phyloP scores from a whole-genome alignment of 257 asterid genomes.

The Solanum medicagineum region DNA sequence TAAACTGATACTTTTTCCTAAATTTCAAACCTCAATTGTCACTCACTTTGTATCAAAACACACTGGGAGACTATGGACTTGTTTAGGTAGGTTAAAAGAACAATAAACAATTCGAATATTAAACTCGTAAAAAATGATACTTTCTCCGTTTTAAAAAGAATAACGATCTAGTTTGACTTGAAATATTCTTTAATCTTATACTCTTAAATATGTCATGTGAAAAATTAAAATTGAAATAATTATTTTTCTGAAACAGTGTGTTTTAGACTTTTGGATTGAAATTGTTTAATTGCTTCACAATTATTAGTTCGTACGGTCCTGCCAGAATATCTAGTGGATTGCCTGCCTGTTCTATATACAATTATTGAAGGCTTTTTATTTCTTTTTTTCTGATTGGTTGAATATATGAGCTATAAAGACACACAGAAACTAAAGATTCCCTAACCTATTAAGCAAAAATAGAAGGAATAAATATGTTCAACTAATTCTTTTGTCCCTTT shows the following conservation, averaged over 20 bases:
- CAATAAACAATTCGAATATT: not conserved
- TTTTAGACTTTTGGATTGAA: not conserved
- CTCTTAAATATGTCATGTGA: no score
- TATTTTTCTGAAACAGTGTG: no score
- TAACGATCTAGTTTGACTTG: no score
- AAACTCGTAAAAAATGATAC: not conserved
- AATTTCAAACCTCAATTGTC: not conserved
- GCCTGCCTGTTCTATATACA: not conserved
- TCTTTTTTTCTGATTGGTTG: not conserved
- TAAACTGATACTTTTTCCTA: no score
- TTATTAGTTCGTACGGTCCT: not conserved
- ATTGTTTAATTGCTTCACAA: not conserved
- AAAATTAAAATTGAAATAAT: no score
- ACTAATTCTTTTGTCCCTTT: not conserved
- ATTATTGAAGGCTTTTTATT: not conserved
- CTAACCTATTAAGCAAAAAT: not conserved
- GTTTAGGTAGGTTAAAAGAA: not conserved
- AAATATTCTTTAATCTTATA: no score
- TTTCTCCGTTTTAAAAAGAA: no score
- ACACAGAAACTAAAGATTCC: not conserved
- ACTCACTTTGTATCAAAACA: not conserved
- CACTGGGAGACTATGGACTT: no score
- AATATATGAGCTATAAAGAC: not conserved
- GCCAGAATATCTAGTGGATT: not conserved
- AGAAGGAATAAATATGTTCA: not conserved